phyloP scores from a whole-genome alignment of 2,329 filamentous ascomycete genomes.

The Fusarium burgessii region DNA sequence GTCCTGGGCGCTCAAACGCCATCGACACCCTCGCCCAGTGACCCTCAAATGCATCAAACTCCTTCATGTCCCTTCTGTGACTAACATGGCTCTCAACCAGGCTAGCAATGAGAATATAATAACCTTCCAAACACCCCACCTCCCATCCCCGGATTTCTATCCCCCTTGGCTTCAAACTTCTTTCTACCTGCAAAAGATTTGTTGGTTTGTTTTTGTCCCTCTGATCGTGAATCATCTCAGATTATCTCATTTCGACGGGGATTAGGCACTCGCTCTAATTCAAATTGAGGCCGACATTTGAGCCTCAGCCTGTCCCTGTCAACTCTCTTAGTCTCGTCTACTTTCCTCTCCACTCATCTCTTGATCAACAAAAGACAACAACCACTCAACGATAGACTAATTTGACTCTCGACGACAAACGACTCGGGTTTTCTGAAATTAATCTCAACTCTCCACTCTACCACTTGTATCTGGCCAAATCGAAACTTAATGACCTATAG shows the following conservation, averaged over 20 bases:
- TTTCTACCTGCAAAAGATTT: conserved; percentile 31
- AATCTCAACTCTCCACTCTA: conserved; percentile 45
- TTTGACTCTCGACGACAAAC: conserved; percentile 17
- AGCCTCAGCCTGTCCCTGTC: conserved; percentile 37
- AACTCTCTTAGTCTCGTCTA: conserved; percentile 16
- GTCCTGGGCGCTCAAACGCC: conserved; percentile 25
- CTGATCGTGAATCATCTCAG: conserved; percentile 29
- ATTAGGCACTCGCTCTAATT: conserved; percentile 35
- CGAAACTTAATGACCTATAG: conserved; percentile 37
- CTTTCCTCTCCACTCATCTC: conserved; percentile 34
- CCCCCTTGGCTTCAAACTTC: conserved; percentile 46
- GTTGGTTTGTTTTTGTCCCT: conserved; percentile 18
- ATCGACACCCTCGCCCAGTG: conserved; percentile 33
- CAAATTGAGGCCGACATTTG: conserved; percentile 36
- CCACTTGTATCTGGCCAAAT: conserved; percentile 25
- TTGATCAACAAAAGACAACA: conserved; percentile 19
- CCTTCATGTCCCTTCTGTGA: conserved; percentile 36
- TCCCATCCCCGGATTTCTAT: conserved; percentile 48
- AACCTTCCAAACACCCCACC: conserved; percentile 49
- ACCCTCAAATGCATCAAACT: conserved; percentile 41
- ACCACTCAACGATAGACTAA: conserved; percentile 15
- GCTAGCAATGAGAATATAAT: conserved; percentile 48
- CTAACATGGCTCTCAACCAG: conserved; percentile 31
- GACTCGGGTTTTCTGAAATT: background rate
- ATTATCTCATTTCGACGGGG: conserved; percentile 23